phyloP scores from a whole-genome alignment of 352 stramenopile genomes.

The Phytophthora pinifolia region DNA sequence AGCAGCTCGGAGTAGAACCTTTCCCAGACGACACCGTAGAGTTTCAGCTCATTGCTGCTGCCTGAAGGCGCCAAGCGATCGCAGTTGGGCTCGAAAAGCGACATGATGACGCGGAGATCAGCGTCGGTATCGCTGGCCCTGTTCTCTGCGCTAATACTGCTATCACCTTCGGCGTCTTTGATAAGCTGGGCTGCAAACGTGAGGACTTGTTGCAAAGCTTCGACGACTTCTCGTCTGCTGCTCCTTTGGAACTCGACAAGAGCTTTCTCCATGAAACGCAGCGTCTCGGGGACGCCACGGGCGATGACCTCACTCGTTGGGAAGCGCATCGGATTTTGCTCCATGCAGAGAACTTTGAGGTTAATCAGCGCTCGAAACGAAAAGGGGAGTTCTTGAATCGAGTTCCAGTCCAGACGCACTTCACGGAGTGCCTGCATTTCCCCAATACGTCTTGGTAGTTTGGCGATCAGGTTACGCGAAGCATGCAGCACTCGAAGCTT shows the following conservation, averaged over 20 bases:
- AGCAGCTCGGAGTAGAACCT: conserved; percentile 49
- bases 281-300: conserved; percentile 43
- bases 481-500: conserved; percentile 43
- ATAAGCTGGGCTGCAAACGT: conserved; percentile 33
- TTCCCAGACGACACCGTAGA: conserved; percentile 62
- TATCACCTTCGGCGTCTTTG: conserved; percentile 6
- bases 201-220: conserved; percentile 47
- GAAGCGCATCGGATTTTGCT: conserved; percentile 58
- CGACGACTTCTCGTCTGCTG: conserved; percentile 43
- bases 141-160: background rate
- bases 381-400: conserved; percentile 60
- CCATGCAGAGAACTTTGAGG: conserved; percentile 48
- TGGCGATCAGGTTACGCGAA: conserved; percentile 45
- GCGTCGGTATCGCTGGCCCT: background rate
- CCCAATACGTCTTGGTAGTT: conserved; percentile 51
- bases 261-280: conserved; percentile 57
- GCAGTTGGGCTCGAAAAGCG: conserved; percentile 50
- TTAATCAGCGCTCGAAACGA: conserved; percentile 43
- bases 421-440: conserved; percentile 45
- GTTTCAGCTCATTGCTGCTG: conserved; percentile 39
- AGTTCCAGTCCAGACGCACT: conserved; percentile 68
- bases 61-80: conserved; percentile 35
- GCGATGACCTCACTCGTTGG: conserved; percentile 53
- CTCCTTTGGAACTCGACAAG: conserved; percentile 51
- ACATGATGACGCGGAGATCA: conserved; percentile 34